Percentiles rank a stretch among this genome's conserved stretches.
phyloP scores from a whole-genome alignment of 2,329 filamentous ascomycete genomes.

The Pleomassaria siparia region DNA sequence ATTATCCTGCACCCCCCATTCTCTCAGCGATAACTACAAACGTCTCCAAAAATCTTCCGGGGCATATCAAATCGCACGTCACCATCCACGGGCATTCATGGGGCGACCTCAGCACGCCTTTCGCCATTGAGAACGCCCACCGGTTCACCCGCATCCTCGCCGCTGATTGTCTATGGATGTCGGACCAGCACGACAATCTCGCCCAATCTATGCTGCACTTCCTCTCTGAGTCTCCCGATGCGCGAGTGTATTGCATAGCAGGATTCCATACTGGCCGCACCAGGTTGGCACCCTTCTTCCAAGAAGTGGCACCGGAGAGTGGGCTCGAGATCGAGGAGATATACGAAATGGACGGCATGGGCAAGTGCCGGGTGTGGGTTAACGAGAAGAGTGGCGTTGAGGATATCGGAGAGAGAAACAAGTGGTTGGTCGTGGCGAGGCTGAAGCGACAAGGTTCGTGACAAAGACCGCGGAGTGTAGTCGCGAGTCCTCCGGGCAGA shows the following conservation, averaged over 20 bases:
- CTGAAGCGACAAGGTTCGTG: conserved; percentile 21
- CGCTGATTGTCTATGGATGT: conserved; percentile 77
- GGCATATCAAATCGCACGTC: conserved; percentile 40
- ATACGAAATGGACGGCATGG: conserved; percentile 69
- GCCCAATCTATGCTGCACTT: conserved; percentile 65
- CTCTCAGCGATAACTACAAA: conserved; percentile 62
- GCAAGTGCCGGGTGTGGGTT: conserved; percentile 62
- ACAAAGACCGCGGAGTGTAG: background rate
- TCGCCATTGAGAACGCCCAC: conserved; percentile 42
- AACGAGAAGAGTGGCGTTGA: conserved; percentile 61
- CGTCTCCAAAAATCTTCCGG: conserved; percentile 54
- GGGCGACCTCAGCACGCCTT: conserved; percentile 55
- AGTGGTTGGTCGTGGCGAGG: conserved; percentile 66
- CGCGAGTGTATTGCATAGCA: conserved; percentile 65
- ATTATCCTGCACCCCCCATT: conserved; percentile 66
- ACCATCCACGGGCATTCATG: conserved; percentile 64
- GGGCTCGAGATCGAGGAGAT: conserved; percentile 63
- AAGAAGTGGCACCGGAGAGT: conserved; percentile 50
- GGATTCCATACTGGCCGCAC: conserved; percentile 72
- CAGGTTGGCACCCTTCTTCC: conserved; percentile 68
- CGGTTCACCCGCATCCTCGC: conserved; percentile 65
- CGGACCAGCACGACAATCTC: conserved; percentile 69
- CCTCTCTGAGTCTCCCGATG: conserved; percentile 48
- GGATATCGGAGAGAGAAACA: conserved; percentile 64
- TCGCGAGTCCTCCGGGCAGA: background rate